Conservation (phyloP, 208 protist genomes). For the Acanthamoeba quina region DNA sequence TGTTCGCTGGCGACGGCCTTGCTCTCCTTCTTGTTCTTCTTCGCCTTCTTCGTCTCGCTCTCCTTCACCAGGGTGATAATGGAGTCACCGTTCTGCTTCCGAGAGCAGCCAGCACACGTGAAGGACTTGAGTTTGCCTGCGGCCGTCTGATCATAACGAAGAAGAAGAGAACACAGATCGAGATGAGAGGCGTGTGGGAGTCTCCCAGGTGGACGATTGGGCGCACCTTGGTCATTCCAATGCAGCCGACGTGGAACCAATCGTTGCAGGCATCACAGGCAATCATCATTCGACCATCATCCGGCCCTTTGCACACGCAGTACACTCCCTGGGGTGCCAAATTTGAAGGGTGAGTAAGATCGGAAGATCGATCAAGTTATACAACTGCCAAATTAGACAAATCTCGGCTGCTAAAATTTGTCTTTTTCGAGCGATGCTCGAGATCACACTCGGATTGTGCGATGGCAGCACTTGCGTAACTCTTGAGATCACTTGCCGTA, state of each 20-base stretch:
- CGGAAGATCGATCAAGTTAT: no score
- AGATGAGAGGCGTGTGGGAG: background rate
- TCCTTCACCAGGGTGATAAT: background rate
- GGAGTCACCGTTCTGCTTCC: background rate
- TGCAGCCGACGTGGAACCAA: conserved; percentile 74
- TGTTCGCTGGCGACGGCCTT: no score
- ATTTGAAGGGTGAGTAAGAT: no score
- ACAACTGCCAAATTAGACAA: no score
- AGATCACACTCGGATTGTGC: no score
- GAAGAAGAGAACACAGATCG: background rate
- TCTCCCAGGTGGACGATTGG: background rate
- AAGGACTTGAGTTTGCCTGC: conserved; percentile 50
- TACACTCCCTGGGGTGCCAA: background rate
- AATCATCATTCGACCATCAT: conserved; percentile 75
- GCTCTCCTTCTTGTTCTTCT: no score
- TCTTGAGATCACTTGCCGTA: no score
- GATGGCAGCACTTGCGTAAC: no score
- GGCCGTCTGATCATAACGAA: background rate
- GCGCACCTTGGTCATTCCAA: conserved; percentile 65
- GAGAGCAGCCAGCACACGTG: background rate
- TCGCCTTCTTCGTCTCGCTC: background rate
- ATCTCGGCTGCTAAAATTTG: no score
- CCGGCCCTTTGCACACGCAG: conserved; percentile 71
- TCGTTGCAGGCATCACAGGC: conserved; percentile 73
- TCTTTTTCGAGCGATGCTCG: no score